A percentile compares a stretch with the other conserved stretches of the same genome.
phyloP scores from a whole-genome alignment of 768 basidiomycete genomes.

The Dendrothele bispora region DNA sequence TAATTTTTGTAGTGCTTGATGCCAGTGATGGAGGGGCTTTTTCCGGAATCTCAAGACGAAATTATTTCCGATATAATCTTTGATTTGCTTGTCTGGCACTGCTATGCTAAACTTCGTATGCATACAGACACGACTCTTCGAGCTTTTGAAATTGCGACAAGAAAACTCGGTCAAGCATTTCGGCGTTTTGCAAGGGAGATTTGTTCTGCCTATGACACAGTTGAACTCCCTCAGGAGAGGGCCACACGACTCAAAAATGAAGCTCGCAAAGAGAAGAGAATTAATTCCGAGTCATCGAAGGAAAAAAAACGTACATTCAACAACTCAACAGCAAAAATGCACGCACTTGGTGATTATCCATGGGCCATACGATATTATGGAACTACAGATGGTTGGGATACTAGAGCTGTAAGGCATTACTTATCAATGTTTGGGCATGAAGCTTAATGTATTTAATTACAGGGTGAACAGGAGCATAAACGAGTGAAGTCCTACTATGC shows the following conservation, averaged over 20 bases:
- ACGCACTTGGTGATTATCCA: constrained; percentile 33
- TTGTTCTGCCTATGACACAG: constrained; percentile 23
- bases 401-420: constrained; percentile 31
- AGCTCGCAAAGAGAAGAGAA: constrained; percentile 7
- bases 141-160: constrained; percentile 22
- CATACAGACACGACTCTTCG: constrained; percentile 34
- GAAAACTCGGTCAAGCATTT: constrained; percentile 25
- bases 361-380: constrained; percentile 25
- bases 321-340: constrained; percentile 32
- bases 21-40: too few relatives aligned
- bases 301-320: constrained; percentile 23
- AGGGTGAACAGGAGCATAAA: too few relatives aligned
- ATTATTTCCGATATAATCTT: constrained; percentile 33
- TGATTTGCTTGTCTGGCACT: constrained; percentile 34
- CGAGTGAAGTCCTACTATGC: too few relatives aligned
- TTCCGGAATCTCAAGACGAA: too few relatives aligned
- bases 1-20: too few relatives aligned
- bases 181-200: constrained; percentile 29
- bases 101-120: constrained; percentile 37
- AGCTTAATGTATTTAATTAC: too few relatives aligned
- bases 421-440: too few relatives aligned
- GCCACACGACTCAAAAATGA: constrained; percentile 23
- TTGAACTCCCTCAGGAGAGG: constrained; percentile 37
- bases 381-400: constrained; percentile 34
- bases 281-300: neutral